Conservation (phyloP, 495 filamentous ascomycete species). For the Penicillium tannophilum region DNA sequence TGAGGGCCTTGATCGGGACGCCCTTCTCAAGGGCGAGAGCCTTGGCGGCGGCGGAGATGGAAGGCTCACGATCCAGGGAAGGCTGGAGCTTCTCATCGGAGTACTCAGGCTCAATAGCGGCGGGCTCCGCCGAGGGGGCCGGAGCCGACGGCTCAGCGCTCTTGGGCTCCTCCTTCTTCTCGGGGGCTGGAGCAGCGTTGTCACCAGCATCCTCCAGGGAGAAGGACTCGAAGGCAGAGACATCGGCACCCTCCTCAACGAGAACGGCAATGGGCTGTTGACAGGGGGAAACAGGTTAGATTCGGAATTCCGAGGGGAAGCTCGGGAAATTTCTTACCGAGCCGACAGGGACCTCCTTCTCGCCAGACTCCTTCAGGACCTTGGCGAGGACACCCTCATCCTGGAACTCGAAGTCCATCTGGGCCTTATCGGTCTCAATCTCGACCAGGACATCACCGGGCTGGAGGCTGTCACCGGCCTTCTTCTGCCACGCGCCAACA, state of each 20-base stretch:
- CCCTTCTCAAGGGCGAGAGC: slow-evolving; percentile 84
- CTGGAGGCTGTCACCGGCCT: slow-evolving; percentile 81
- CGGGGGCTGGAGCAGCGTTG: slow-evolving; percentile 58
- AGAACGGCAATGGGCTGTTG: slow-evolving; percentile 90
- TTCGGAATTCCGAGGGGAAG: slow-evolving; percentile 24
- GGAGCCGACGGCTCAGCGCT: slow-evolving; percentile 61
- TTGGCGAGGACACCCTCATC: slow-evolving; percentile 97
- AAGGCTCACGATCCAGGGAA: slow-evolving; percentile 75
- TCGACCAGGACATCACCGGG: slow-evolving; percentile 98
- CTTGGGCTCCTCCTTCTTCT: slow-evolving; percentile 66
- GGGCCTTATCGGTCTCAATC: slow-evolving; percentile 99
- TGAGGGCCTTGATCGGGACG: slow-evolving; percentile 74
- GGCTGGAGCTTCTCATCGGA: slow-evolving; percentile 79
- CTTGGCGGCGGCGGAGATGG: slow-evolving; percentile 74
- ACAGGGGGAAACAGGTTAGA: slow-evolving; percentile 1
- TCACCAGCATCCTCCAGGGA: slow-evolving; percentile 86
- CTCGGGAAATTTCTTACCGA: slow-evolving; percentile 65
- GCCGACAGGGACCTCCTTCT: slow-evolving; percentile 94
- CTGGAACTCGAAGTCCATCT: slow-evolving; percentile 99
- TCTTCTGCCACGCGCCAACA: slow-evolving; percentile 98
- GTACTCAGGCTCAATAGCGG: slow-evolving; percentile 69
- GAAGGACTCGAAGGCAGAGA: slow-evolving; percentile 86
- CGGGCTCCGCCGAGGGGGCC: slow-evolving; percentile 58
- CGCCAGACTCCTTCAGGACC: slow-evolving; percentile 88
- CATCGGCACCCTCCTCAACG: slow-evolving; percentile 86